Conservation (phyloP, 768 basidiomycete genomes). For the Leccinum sublutescens region DNA sequence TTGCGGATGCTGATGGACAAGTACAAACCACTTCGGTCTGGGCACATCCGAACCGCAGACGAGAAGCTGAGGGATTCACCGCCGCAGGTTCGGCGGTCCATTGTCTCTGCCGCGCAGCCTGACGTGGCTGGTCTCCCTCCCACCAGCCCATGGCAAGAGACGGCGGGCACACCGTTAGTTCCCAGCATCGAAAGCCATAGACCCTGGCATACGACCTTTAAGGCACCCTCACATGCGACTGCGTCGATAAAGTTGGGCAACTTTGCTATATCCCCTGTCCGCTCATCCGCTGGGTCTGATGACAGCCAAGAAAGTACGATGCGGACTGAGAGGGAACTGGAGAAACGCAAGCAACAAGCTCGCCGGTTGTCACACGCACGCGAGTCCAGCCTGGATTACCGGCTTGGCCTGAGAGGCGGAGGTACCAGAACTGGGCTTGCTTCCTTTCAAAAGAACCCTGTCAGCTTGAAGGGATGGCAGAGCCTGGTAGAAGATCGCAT, state of each 20-base stretch:
- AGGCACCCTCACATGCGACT: constrained; percentile 51
- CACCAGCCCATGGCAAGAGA: constrained; percentile 6
- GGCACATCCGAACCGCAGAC: constrained; percentile 58
- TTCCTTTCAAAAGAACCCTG: constrained; percentile 48
- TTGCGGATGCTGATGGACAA: constrained; percentile 86
- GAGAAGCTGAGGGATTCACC: constrained; percentile 57
- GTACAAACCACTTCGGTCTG: constrained; percentile 76
- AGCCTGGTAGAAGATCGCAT: constrained; percentile 76
- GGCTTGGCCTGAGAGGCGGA: constrained; percentile 50
- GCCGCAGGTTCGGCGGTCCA: constrained; percentile 35
- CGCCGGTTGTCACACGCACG: constrained; percentile 59
- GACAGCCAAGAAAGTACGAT: constrained; percentile 39
- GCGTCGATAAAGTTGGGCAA: constrained; percentile 54
- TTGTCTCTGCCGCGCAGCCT: neutral
- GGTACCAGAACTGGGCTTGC: neutral
- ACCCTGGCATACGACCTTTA: constrained; percentile 73
- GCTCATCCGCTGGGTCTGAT: constrained; percentile 11
- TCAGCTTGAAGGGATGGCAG: constrained; percentile 70
- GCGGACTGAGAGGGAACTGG: constrained; percentile 47
- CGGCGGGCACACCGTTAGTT: constrained; percentile 49
- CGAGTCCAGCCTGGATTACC: constrained; percentile 77
- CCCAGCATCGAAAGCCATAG: constrained; percentile 54
- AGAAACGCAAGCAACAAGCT: constrained; percentile 51
- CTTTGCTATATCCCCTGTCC: constrained; percentile 33
- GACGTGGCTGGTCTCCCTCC: constrained; percentile 1